A percentile compares a stretch with the other conserved stretches of the same genome.
These are phyloP conservation scores for Cinchona pubescens DNA, from an alignment of 257 asterid genomes.

Conservation along the genomic window DNA sequence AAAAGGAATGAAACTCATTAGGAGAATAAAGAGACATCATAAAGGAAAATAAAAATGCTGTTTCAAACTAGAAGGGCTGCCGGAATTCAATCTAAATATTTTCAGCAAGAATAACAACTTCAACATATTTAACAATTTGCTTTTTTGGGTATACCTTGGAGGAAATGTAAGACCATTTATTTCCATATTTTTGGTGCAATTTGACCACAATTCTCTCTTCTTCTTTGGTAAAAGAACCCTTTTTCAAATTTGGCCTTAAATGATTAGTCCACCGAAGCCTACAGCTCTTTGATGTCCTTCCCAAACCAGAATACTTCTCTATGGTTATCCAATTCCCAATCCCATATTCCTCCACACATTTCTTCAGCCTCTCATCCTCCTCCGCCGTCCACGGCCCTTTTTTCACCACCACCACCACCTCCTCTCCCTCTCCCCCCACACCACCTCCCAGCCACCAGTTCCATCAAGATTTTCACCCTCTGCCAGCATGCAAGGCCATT, in stretches of 20 bases:
- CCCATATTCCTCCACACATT: constrained; percentile 47
- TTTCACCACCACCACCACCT: constrained; percentile 22
- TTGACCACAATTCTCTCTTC: constrained; percentile 43
- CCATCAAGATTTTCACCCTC: neutral
- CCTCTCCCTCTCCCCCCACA: neutral
- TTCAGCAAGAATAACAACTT: neutral
- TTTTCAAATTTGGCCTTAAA: constrained; percentile 54
- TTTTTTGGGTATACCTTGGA: constrained; percentile 35
- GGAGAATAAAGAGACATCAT: neutral
- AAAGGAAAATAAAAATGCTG: neutral
- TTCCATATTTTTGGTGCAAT: constrained; percentile 48
- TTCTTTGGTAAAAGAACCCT: constrained; percentile 37
- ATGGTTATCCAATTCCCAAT: constrained; percentile 42
- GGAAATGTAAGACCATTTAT: constrained; percentile 64
- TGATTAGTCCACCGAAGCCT: constrained; percentile 58
- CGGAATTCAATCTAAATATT: neutral
- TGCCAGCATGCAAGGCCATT: neutral
- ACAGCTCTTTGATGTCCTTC: constrained; percentile 53
- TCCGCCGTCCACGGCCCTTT: constrained; percentile 65
- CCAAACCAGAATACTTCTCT: constrained; percentile 40
- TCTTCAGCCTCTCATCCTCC: constrained; percentile 51
- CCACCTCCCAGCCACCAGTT: neutral
- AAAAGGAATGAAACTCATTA: neutral
- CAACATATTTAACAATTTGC: neutral
- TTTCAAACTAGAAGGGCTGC: neutral